A percentile compares a stretch with the other conserved stretches of the same genome.
These are phyloP conservation scores for Datisca glomerata DNA, from an alignment of 306 rosid genomes.

Conservation along the genomic window DNA sequence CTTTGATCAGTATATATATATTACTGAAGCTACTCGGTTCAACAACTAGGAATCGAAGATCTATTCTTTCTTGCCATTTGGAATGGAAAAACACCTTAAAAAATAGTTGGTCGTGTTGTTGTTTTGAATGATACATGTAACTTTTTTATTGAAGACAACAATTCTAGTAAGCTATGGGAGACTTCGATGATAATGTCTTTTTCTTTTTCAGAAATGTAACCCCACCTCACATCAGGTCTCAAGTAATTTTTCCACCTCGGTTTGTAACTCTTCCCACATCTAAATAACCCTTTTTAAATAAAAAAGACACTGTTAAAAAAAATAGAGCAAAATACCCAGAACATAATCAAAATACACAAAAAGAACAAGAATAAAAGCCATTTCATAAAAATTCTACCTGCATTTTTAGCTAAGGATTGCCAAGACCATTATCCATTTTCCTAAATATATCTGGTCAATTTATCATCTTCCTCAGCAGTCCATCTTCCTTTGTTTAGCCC, in stretches of 20 bases:
- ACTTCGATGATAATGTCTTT: slow-evolving; percentile 40
- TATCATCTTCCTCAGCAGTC: slow-evolving; percentile 62
- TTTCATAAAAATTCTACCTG: slow-evolving; percentile 34
- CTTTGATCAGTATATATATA: too few relatives aligned
- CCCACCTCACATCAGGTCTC: slow-evolving; percentile 57
- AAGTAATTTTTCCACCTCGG: slow-evolving; percentile 51
- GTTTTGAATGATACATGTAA: too few relatives aligned
- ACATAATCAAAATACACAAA: background rate
- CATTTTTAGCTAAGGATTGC: slow-evolving; percentile 65
- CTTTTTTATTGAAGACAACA: too few relatives aligned
- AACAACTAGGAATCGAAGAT: too few relatives aligned
- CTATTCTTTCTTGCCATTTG: too few relatives aligned
- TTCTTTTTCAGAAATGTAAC: slow-evolving; percentile 44
- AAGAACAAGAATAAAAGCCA: background rate
- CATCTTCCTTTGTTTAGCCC: slow-evolving; percentile 72
- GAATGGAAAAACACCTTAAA: too few relatives aligned
- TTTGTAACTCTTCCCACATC: slow-evolving; percentile 61
- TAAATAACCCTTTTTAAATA: slow-evolving; percentile 31
- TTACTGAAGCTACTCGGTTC: too few relatives aligned
- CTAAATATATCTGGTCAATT: slow-evolving; percentile 32
- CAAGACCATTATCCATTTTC: slow-evolving; percentile 73
- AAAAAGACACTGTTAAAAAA: background rate
- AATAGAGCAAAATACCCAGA: too few relatives aligned
- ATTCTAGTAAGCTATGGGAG: too few relatives aligned
- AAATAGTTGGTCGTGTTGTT: too few relatives aligned